Base-by-base conservation (phyloP, 2,329 filamentous ascomycete genomes). In the Moelleriella libera region DNA sequence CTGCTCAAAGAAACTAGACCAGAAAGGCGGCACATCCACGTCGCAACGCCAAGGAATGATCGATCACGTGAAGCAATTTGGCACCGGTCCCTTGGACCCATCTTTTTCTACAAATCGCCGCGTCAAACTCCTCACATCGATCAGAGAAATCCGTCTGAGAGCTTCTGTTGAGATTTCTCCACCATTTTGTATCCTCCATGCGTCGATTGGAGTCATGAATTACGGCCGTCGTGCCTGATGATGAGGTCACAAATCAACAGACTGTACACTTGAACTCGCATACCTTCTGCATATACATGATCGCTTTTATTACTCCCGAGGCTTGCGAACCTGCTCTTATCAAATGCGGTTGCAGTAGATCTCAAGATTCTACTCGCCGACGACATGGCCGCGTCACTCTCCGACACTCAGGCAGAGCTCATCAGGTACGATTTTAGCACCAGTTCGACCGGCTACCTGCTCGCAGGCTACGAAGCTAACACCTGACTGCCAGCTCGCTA, bases 401-500 rank as follows among this genome's bases (percentile, higher is more conserved):
- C 65, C 32, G 65, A 76, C 53, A 71, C 73, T 56, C 75, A 78
- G 63, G 68, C 71, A 52, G 76, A 79, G 67, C 69, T 80, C 47
- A 75, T 78, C 56, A 75, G 67, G 76, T 78, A 61, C 67, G 52
- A 34, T 45, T n/a, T 10, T 6, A 2, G 5, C 34, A 6, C 12
- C 28, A 41, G 43, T 12, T 44, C 30, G 34, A 34, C 6, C 31
- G 14, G 12, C 6, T 30, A 11, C 40, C 29, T 14, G 7, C 6
- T 21, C 30, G 11, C 40, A 21, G 47, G 45, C 43, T 41, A 28
- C 29, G 45, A 46, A 49, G n/a, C 46, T 48, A 14, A 60, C 45
- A 40, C 2, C 3, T 41, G 12, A 29, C n/a, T 30, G 7, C 21
- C 21, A 94, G 88, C 63, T 83, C 85, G 45, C 74, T 95, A 50